Conservation (phyloP, 768 basidiomycete genomes). For the Calvatia gigantea region DNA sequence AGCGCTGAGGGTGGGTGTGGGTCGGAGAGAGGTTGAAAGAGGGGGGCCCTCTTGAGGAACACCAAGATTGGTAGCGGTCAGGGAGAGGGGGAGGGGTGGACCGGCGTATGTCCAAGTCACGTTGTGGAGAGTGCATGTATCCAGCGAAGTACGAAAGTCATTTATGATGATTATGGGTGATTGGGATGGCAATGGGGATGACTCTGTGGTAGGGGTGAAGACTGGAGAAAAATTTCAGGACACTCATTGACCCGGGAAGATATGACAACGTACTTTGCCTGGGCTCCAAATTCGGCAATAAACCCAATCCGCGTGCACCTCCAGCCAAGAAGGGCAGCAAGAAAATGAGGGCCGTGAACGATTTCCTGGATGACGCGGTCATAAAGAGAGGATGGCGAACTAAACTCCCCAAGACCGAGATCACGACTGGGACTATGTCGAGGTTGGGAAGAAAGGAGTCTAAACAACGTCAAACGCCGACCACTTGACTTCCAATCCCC, state of each 20-base stretch:
- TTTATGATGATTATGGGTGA: neutral
- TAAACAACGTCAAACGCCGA: neutral
- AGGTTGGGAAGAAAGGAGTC: neutral
- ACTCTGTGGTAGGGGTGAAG: neutral
- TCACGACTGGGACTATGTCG: neutral
- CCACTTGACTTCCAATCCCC: neutral
- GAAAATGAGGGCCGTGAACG: neutral
- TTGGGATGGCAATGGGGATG: neutral
- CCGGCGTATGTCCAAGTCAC: slow-evolving; percentile 13
- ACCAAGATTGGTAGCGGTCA: slow-evolving; percentile 15
- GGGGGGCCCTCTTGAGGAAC: slow-evolving; percentile 21
- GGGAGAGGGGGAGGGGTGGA: neutral
- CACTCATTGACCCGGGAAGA: neutral
- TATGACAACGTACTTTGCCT: slow-evolving; percentile 29
- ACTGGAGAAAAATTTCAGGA: neutral
- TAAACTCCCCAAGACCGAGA: neutral
- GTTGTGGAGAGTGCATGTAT: slow-evolving; percentile 5
- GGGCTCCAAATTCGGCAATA: slow-evolving; percentile 25
- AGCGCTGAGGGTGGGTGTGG: neutral
- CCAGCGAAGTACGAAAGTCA: neutral
- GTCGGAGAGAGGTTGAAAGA: slow-evolving; percentile 2
- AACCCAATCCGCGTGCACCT: slow-evolving; percentile 26
- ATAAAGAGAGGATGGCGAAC: neutral
- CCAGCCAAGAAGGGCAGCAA: slow-evolving; percentile 9
- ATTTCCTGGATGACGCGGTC: neutral